Evolutionary conservation across 169 alveolate genomes (phyloP), one percentile per base, ranked within the genome.

Genomic region (Eimeria falciformis): DNA sequence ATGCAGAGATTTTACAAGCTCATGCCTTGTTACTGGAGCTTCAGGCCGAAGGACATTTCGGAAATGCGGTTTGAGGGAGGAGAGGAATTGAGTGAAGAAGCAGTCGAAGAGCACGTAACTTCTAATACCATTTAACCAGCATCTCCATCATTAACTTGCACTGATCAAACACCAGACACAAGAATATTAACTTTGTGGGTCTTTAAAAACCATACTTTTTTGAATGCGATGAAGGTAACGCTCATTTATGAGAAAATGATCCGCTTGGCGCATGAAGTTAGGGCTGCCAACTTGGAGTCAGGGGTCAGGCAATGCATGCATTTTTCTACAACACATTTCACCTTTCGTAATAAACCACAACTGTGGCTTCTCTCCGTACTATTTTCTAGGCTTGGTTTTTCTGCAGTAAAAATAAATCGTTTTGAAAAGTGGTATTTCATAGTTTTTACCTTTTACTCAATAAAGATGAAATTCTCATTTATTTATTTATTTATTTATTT

Each of bases 21-120:
- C 9, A 71, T 71, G 83, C 83, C 83, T 0, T 37, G 47, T 14
- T 71, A 33, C 50, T 71, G 83, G 83, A 29, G 56, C 29, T 43
- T 33, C 27, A 5, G 83, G 7, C 83, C 83, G 5, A 71, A 71
- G 40, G 83, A 71, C 23, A 37, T 33, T 6, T 43, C 40, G 50
- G 58, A 71, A 1, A 37, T 71, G 53, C 50, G 29, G 17, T 37
- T 71, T 25, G 83, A 71, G 4, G 83, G 40, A 71, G 83, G 83
- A 9, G 83, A 71, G 18, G 83, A 71, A 71, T 12, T 71, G 56
- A 71, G 25, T 5, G 83, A 71, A 43, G 83, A 71, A 71, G 50
- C 21, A 14, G 83, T 71, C 40, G 33, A 1, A 9, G 27, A 71
- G 25, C 83, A 71, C 58, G 83, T 71, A 5, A n/a, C n/a, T n/a